Evolutionary conservation across 768 basidiomycete species (phyloP).

Genomic region (Cystoderma amianthinum): DNA sequence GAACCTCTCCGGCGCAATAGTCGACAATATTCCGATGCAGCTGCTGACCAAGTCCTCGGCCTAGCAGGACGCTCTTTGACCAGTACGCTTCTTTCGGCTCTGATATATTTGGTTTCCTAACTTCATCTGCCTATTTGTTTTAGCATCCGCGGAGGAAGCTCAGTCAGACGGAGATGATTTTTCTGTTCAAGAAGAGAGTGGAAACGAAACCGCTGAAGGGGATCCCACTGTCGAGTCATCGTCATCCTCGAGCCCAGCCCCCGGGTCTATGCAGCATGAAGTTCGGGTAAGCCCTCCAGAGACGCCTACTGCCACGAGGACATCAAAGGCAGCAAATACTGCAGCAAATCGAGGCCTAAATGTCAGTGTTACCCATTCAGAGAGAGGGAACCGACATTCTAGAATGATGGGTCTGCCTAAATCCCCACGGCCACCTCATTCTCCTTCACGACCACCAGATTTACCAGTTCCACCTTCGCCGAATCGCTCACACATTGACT

Average conservation of each 20-base stretch:
- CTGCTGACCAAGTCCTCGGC: conserved; percentile 79
- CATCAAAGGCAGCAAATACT: conserved; percentile 47
- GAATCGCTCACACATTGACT: conserved; percentile 9
- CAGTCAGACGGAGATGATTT: conserved; percentile 67
- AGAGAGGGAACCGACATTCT: conserved; percentile 57
- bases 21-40: conserved; percentile 75
- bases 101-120: conserved; percentile 10
- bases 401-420: conserved; percentile 57
- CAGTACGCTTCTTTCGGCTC: conserved; percentile 36
- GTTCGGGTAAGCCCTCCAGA: conserved; percentile 32
- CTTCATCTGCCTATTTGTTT: conserved; percentile 7
- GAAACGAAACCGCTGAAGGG: conserved; percentile 62
- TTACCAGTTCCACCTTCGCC: conserved; percentile 14
- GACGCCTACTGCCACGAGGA: conserved; percentile 29
- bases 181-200: conserved; percentile 68
- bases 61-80: conserved; percentile 61
- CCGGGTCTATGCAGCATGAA: conserved; percentile 15
- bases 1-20: conserved; percentile 68
- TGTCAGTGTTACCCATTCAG: conserved; percentile 41
- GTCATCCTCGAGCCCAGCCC: conserved; percentile 32
- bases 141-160: conserved; percentile 48
- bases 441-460: conserved; percentile 26
- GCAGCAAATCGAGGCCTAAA: conserved; percentile 72
- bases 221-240: conserved; percentile 44
- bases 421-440: conserved; percentile 40